These are phyloP conservation scores for Solanum gandarillasii DNA, from an alignment of 257 asterid genomes.

Conservation along the genomic window DNA sequence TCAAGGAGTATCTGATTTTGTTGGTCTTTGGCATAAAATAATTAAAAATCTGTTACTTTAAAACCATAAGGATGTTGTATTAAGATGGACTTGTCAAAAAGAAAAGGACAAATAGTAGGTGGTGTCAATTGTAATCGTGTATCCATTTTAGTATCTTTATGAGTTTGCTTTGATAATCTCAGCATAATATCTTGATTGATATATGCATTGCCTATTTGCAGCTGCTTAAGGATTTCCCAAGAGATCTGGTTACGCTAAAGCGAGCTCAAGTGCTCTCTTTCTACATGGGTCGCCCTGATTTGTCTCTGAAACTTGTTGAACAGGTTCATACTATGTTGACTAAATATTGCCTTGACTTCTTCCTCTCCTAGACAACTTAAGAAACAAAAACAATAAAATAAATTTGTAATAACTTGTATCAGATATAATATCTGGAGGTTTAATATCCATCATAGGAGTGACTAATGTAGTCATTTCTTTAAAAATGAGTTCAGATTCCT, in stretches of 20 bases:
- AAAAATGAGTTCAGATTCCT: neutral
- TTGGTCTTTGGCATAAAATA: neutral
- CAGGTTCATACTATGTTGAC: constrained; percentile 31
- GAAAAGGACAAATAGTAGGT: neutral
- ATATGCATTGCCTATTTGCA: constrained; percentile 18
- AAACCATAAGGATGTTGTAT: neutral
- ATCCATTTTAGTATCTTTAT: neutral
- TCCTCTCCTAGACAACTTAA: neutral
- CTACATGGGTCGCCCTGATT: constrained; percentile 77
- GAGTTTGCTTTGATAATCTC: neutral
- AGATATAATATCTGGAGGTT: neutral
- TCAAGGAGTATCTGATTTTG: neutral
- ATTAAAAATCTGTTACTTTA: neutral
- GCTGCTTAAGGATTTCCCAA: constrained; percentile 72
- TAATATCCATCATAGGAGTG: neutral
- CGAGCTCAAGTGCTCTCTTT: constrained; percentile 82
- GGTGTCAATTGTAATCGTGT: neutral
- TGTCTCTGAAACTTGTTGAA: constrained; percentile 62
- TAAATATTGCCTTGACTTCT: neutral
- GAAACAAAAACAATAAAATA: neutral
- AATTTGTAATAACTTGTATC: neutral
- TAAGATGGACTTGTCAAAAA: neutral
- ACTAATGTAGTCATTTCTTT: neutral
- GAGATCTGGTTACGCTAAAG: constrained; percentile 70
- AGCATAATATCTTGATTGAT: neutral